phyloP scores from a whole-genome alignment of 1,284 basidiomycete species.

The Ustilago crameri region DNA sequence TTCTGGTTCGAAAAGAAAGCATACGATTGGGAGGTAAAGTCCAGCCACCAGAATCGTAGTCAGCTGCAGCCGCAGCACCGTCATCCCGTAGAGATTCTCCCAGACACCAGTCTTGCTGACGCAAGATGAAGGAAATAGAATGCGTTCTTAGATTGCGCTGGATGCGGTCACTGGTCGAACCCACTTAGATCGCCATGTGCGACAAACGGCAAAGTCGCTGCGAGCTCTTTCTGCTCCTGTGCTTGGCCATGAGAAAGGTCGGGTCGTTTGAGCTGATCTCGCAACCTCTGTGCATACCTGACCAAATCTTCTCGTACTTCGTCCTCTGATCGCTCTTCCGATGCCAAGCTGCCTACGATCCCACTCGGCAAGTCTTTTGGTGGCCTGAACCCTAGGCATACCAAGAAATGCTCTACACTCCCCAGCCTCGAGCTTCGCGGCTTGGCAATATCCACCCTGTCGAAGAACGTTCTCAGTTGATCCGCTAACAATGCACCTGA shows the following conservation, averaged over 20 bases:
- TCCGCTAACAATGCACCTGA: conserved; percentile 44
- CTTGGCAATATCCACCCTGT: conserved; percentile 68
- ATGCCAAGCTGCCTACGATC: conserved; percentile 20
- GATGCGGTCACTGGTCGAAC: conserved; percentile 22
- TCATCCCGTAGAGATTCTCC: too few relatives aligned
- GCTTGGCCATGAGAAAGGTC: background rate
- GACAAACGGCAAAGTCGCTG: conserved; percentile 34
- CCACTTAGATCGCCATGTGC: conserved; percentile 46
- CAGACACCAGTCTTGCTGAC: too few relatives aligned
- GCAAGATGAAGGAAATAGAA: too few relatives aligned
- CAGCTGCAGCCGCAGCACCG: too few relatives aligned
- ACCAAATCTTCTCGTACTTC: conserved; percentile 28
- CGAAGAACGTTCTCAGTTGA: conserved; percentile 69
- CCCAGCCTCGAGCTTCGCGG: conserved; percentile 64
- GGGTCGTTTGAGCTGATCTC: conserved; percentile 20
- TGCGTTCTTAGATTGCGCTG: too few relatives aligned
- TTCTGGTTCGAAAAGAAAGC: conserved; percentile 43
- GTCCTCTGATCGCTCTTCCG: conserved; percentile 8
- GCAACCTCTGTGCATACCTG: conserved; percentile 31
- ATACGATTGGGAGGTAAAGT: conserved; percentile 25
- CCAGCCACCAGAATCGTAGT: too few relatives aligned
- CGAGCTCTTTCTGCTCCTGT: conserved; percentile 17
- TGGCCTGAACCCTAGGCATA: conserved; percentile 70
- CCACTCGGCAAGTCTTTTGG: conserved; percentile 28
- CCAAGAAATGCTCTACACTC: conserved; percentile 72